Evolutionary conservation across 2,329 filamentous ascomycete genomes (phyloP).

Genomic region (Paraphoma sp.): DNA sequence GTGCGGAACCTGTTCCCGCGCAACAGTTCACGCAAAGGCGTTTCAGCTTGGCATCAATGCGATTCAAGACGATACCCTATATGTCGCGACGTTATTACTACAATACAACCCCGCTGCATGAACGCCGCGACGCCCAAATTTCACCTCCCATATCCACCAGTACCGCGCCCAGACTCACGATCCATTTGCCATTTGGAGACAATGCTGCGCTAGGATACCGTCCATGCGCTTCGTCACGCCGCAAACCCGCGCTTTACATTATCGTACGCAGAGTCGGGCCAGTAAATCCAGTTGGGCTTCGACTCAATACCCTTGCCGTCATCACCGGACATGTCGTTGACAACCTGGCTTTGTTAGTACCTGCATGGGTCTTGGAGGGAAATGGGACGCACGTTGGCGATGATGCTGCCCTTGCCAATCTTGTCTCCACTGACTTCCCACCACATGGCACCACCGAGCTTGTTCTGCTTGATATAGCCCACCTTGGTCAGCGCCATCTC

Average conservation of each 20-base stretch:
- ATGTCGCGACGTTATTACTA: slow-evolving; percentile 21
- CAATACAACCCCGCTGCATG: slow-evolving; percentile 15
- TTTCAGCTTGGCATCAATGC: slow-evolving; percentile 20
- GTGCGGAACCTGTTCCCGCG: neutral
- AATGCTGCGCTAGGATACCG: slow-evolving; percentile 3
- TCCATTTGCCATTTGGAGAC: neutral
- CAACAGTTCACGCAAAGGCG: slow-evolving; percentile 9
- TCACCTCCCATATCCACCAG: neutral
- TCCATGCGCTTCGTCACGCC: slow-evolving; percentile 34
- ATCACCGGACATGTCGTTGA: slow-evolving; percentile 48
- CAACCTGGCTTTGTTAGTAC: slow-evolving; percentile 31
- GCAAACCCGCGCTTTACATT: slow-evolving; percentile 52
- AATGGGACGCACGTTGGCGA: slow-evolving; percentile 42
- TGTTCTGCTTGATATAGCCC: slow-evolving; percentile 69
- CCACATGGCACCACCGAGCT: slow-evolving; percentile 94
- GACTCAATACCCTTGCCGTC: slow-evolving; percentile 54
- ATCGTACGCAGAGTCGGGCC: slow-evolving; percentile 61
- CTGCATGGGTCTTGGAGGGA: neutral
- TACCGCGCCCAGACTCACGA: neutral
- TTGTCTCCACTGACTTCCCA: slow-evolving; percentile 88
- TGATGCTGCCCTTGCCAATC: slow-evolving; percentile 68
- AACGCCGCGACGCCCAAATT: slow-evolving; percentile 16
- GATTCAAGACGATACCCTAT: slow-evolving; percentile 13
- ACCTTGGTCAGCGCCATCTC: slow-evolving; percentile 73
- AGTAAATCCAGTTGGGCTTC: slow-evolving; percentile 53